Base-by-base conservation (phyloP, 1,139 yeast species). In the Zhuliangozyma parablackwelliae region DNA sequence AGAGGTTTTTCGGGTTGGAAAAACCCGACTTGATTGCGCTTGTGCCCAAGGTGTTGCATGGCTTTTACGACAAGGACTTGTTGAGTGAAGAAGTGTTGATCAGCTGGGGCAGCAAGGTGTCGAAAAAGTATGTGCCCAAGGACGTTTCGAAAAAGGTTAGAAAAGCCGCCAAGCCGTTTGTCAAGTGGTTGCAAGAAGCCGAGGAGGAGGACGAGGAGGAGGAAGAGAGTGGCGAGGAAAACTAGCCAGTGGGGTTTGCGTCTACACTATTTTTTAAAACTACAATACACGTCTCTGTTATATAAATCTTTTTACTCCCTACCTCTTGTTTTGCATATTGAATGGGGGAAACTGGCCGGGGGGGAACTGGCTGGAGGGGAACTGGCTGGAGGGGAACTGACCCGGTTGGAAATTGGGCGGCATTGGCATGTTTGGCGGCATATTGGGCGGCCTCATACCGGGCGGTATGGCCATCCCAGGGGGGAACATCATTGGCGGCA, bases 171-270 rank as follows among this genome's bases (percentile, higher is more conserved):
- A 89, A 88, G 67, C 96, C 97, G 30, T 92, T 92, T 66, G 69
- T 92, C 47, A 81, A 84, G 52, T 92, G 98, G 98, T 78, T 92
- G 49, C 82, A 88, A 57, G 92, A 85, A 62, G 97, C 98, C 42
- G 97, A 89, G 48, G 75, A 69, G 52, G 75, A 69, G 53, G 59
- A 66, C 53, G 86, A 83, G 51, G 92, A 82, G 45, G 80, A 78
- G 45, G 63, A 63, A 32, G 36, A 33, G 28, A 16, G 16, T 16
- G 16, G 16, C 4, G 16, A 16, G 16, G 16, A 16, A n/a, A 28
- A 23, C n/a, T 34, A 10, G 25, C 24, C 10, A 26, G 30, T 26
- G 28, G 35, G 25, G 33, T 35, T 11, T 21, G 31, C 32, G 21
- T 26, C 25, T 28, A n/a, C n/a, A n/a, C n/a, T n/a, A n/a, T 7